These are phyloP conservation scores for Pascua guehoae DNA, from an alignment of 1,284 basidiomycete species.

Conservation along the genomic window DNA sequence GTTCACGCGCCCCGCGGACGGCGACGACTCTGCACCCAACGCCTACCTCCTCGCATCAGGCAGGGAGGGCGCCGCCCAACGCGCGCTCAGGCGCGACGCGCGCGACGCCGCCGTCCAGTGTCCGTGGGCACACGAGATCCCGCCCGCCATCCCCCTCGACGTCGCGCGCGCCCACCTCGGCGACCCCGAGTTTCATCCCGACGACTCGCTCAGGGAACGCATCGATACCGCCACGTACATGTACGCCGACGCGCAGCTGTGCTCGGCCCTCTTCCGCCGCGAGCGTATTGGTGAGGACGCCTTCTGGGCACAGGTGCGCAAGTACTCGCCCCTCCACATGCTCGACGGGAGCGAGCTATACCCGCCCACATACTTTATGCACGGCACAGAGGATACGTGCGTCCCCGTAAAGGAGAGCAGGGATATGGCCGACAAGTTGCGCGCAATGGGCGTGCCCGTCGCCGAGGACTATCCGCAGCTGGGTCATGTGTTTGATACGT, in stretches of 20 bases:
- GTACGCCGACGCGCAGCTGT: conserved; percentile 6
- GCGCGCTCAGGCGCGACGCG: not conserved
- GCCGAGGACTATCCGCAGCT: conserved; percentile 7
- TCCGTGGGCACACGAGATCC: conserved; percentile 16
- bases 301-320: conserved; percentile 8
- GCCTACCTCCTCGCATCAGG: conserved; percentile 10
- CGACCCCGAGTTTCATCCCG: conserved; percentile 6
- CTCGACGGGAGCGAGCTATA: too few relatives aligned
- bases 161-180: conserved; percentile 9
- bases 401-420: conserved; percentile 23
- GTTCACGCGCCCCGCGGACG: not conserved
- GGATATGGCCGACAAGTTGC: conserved; percentile 18
- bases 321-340: conserved; percentile 14
- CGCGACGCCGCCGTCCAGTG: conserved; percentile 2
- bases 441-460: conserved; percentile 10
- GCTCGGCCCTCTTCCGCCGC: conserved; percentile 17
- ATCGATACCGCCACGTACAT: conserved; percentile 13
- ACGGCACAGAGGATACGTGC: conserved; percentile 22
- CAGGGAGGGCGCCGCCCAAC: not conserved
- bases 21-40: not conserved
- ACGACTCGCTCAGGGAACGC: not conserved
- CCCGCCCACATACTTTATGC: conserved; percentile 25
- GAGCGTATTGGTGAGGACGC: conserved; percentile 12
- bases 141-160: conserved; percentile 9
- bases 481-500: conserved; percentile 5